These are phyloP conservation scores for Trichoderma polysporum DNA, from an alignment of 2,329 filamentous ascomycete genomes.

Conservation along the genomic window DNA sequence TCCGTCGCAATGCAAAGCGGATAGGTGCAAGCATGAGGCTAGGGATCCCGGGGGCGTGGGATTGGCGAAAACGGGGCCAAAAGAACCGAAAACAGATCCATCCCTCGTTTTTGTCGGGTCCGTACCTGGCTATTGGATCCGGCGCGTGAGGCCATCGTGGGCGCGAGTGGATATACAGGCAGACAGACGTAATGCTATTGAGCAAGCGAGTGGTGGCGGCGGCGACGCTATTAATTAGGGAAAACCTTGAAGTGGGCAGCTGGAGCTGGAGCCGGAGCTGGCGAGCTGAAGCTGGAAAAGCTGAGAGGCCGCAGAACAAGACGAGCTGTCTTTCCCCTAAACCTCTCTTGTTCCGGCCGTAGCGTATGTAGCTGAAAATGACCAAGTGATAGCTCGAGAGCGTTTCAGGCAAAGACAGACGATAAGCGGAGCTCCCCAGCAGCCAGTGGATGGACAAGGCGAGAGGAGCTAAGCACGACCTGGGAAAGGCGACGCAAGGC, in stretches of 20 bases:
- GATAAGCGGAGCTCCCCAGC: constrained; percentile 6
- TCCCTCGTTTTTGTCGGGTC: constrained; percentile 10
- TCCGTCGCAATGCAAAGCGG: neutral
- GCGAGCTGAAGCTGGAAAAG: neutral
- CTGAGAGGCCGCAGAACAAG: neutral
- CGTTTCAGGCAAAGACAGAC: constrained; percentile 17
- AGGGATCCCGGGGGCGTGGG: constrained; percentile 20
- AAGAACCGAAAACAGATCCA: constrained; percentile 15
- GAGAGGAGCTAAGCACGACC: neutral
- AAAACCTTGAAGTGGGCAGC: neutral
- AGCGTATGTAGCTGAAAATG: constrained; percentile 1
- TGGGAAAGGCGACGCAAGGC: constrained; percentile 12
- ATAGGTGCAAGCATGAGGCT: constrained; percentile 14
- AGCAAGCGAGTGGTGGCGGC: neutral
- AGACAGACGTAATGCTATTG: neutral
- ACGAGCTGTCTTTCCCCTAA: neutral
- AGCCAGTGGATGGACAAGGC: neutral
- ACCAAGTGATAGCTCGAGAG: neutral
- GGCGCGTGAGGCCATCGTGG: constrained; percentile 15
- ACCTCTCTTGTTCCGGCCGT: neutral
- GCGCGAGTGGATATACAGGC: neutral
- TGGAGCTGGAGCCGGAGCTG: neutral
- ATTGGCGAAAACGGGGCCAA: constrained; percentile 18
- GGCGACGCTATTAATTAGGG: neutral
- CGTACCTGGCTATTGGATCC: constrained; percentile 20